Evolutionary conservation across 2,329 filamentous ascomycete species (phyloP).

Genomic region (Plectosphaerella cucumerina): DNA sequence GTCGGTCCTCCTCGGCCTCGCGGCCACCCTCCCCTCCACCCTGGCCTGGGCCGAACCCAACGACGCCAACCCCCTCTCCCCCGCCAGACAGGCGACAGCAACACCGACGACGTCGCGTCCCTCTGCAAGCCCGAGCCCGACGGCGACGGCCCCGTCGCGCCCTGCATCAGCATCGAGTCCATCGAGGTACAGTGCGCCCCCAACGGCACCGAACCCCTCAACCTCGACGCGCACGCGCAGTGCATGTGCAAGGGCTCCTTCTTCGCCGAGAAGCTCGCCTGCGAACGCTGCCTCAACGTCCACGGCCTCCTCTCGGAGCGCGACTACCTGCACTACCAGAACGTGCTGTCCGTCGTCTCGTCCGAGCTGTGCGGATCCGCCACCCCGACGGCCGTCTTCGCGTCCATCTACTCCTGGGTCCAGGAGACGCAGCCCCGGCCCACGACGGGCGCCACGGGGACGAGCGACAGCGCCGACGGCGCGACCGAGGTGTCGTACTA

Average conservation of each 20-base stretch:
- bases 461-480: conserved; percentile 25
- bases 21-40: background rate
- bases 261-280: conserved; percentile 38
- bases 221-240: conserved; percentile 22
- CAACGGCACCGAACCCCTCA: conserved; percentile 19
- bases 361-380: conserved; percentile 28
- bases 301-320: conserved; percentile 34
- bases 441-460: conserved; percentile 24
- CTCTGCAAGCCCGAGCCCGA: conserved; percentile 10
- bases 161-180: conserved; percentile 22
- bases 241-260: conserved; percentile 39
- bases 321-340: conserved; percentile 25
- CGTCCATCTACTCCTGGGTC: conserved; percentile 5
- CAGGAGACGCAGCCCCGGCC: background rate
- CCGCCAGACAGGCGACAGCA: background rate
- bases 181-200: conserved; percentile 24
- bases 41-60: background rate
- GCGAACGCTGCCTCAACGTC: conserved; percentile 33
- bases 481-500: conserved; percentile 37
- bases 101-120: background rate
- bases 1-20: background rate
- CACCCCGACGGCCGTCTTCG: conserved; percentile 31
- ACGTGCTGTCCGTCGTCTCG: conserved; percentile 29
- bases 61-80: background rate
- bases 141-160: conserved; percentile 13